A percentile compares a stretch with the other conserved stretches of the same genome.
These are phyloP conservation scores for Penicillium brasilianum DNA, from an alignment of 2,329 filamentous ascomycete genomes.

Conservation along the genomic window DNA sequence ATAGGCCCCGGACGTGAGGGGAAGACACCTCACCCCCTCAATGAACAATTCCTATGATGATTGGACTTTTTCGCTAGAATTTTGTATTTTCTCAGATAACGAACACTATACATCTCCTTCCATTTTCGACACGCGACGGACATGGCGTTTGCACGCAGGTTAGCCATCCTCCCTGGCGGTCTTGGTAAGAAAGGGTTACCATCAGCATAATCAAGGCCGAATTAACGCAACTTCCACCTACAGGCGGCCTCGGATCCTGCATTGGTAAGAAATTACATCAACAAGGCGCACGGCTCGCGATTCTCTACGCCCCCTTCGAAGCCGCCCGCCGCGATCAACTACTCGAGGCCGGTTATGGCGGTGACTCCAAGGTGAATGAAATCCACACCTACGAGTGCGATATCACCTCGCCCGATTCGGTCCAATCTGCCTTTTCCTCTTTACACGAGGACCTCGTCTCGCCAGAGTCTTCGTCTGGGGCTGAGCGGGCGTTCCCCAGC, in stretches of 20 bases:
- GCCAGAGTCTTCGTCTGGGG: slow-evolving; percentile 10
- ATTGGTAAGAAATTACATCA: slow-evolving; percentile 49
- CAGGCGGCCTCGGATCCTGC: slow-evolving; percentile 50
- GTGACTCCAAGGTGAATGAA: slow-evolving; percentile 23
- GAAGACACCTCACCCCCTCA: neutral
- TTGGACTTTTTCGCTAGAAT: neutral
- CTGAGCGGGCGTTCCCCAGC: slow-evolving; percentile 41
- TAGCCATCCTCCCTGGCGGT: slow-evolving; percentile 52
- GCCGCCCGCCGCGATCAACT: slow-evolving; percentile 43
- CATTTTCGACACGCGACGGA: neutral
- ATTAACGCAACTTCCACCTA: slow-evolving; percentile 17
- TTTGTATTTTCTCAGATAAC: neutral
- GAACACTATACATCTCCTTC: neutral
- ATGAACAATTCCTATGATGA: neutral
- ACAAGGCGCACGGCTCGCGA: slow-evolving; percentile 50
- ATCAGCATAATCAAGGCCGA: slow-evolving; percentile 22
- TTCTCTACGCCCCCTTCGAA: slow-evolving; percentile 56
- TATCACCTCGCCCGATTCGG: slow-evolving; percentile 54
- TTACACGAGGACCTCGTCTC: slow-evolving; percentile 37
- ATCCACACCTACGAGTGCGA: slow-evolving; percentile 52
- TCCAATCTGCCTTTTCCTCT: slow-evolving; percentile 50
- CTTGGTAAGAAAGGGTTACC: slow-evolving; percentile 40
- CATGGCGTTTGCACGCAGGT: slow-evolving; percentile 45
- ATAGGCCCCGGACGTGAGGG: neutral
- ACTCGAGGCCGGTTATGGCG: slow-evolving; percentile 44